These are phyloP conservation scores for Aureobasidium vineae DNA, from an alignment of 2,329 filamentous ascomycete species.

Conservation along the genomic window DNA sequence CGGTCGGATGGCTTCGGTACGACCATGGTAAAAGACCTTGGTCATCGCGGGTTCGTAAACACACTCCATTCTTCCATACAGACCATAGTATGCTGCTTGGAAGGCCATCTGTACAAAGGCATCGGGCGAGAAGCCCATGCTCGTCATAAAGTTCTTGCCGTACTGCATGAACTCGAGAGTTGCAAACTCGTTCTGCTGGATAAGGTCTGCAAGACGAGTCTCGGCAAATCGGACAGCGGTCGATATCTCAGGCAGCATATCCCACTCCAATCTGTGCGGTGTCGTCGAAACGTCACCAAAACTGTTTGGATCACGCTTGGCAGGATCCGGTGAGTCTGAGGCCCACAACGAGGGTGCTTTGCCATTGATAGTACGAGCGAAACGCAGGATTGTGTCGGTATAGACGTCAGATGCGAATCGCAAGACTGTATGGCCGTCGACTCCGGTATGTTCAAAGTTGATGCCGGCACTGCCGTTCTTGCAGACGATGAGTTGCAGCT, in stretches of 20 bases:
- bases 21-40: slow-evolving; percentile 86
- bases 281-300: slow-evolving; percentile 93
- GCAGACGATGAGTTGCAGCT: slow-evolving; percentile 97
- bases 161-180: slow-evolving; percentile 86
- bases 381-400: slow-evolving; percentile 94
- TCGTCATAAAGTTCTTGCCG: slow-evolving; percentile 97
- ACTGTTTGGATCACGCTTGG: slow-evolving; percentile 84
- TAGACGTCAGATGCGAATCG: slow-evolving; percentile 96
- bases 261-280: slow-evolving; percentile 96
- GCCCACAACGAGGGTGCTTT: slow-evolving; percentile 90
- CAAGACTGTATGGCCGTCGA: slow-evolving; percentile 94
- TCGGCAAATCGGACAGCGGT: slow-evolving; percentile 94
- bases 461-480: slow-evolving; percentile 98
- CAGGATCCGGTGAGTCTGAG: slow-evolving; percentile 83
- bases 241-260: slow-evolving; percentile 87
- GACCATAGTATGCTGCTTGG: slow-evolving; percentile 94
- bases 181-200: slow-evolving; percentile 94
- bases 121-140: slow-evolving; percentile 94
- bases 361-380: slow-evolving; percentile 92
- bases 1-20: slow-evolving; percentile 87
- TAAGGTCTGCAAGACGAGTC: slow-evolving; percentile 87
- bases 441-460: slow-evolving; percentile 98
- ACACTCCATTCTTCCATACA: slow-evolving; percentile 91
- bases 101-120: slow-evolving; percentile 99
- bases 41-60: slow-evolving; percentile 99